Conservation (phyloP, 495 filamentous ascomycete species). For the Acidomyces sp. region DNA sequence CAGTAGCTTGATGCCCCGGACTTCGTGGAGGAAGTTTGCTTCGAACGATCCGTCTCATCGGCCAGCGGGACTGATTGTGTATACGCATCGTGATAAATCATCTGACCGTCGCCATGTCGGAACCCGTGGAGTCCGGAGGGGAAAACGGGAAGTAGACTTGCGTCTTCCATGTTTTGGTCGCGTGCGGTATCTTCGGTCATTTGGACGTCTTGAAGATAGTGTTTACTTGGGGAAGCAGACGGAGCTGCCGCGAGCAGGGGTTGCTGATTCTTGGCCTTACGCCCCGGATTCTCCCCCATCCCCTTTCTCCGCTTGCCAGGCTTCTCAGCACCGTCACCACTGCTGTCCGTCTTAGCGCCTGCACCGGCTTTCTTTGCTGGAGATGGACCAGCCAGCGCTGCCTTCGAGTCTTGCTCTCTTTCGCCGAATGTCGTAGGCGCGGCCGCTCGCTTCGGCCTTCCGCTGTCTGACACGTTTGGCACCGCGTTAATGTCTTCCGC, state of each 20-base stretch:
- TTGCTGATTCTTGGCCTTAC: conserved; percentile 20
- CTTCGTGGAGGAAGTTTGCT: conserved; percentile 3
- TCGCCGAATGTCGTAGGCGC: conserved; percentile 56
- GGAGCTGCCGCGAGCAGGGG: conserved; percentile 26
- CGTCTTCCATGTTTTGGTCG: conserved; percentile 15
- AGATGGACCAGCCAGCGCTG: conserved; percentile 30
- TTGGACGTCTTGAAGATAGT: conserved; percentile 1
- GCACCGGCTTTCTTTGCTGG: conserved; percentile 21
- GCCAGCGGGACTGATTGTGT: conserved; percentile 6
- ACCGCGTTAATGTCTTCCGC: conserved; percentile 17
- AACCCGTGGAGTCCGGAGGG: conserved; percentile 19
- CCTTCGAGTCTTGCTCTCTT: conserved; percentile 27
- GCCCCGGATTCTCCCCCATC: conserved; percentile 21
- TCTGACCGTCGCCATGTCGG: conserved; percentile 25
- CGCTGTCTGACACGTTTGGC: conserved; percentile 44
- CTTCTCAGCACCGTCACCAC: conserved; percentile 23
- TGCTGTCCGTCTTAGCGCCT: conserved; percentile 11
- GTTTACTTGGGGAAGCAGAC: conserved; percentile 19
- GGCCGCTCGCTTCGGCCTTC: conserved; percentile 54
- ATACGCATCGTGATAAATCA: conserved; percentile 11
- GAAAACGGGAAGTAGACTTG: conserved; percentile 18
- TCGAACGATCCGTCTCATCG: conserved; percentile 12
- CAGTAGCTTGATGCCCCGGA: conserved; percentile 76
- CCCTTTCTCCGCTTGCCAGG: conserved; percentile 17
- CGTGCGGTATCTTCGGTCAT: conserved; percentile 6